phyloP scores from a whole-genome alignment of 2,329 filamentous ascomycete species.

The Calonectria fujianensis region DNA sequence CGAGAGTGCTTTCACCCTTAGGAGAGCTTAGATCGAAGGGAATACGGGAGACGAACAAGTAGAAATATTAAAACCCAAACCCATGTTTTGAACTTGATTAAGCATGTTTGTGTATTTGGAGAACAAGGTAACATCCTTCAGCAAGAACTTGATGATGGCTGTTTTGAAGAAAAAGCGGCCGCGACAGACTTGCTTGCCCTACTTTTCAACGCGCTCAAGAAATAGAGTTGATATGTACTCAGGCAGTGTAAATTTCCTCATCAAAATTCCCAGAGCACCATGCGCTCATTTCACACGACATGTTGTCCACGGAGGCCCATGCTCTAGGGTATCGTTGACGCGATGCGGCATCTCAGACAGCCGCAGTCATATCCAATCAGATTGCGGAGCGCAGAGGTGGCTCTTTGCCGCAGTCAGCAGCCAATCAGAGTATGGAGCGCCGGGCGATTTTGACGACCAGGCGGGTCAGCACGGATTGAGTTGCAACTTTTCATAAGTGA shows the following conservation, averaged over 20 bases:
- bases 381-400: conserved; percentile 3
- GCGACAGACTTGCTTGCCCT: background rate
- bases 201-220: background rate
- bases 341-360: background rate
- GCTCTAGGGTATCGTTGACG: background rate
- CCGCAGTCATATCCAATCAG: conserved; percentile 12
- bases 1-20: too few relatives aligned
- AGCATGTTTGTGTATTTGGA: too few relatives aligned
- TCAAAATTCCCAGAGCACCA: background rate
- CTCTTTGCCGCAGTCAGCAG: background rate
- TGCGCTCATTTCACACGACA: background rate
- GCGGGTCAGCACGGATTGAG: background rate
- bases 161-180: too few relatives aligned
- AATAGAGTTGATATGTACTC: background rate
- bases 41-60: too few relatives aligned
- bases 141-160: too few relatives aligned
- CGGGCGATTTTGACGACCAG: background rate
- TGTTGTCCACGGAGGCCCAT: background rate
- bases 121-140: too few relatives aligned
- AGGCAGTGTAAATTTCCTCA: background rate
- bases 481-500: background rate
- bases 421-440: conserved; percentile 14
- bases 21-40: background rate
- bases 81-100: too few relatives aligned
- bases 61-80: too few relatives aligned